phyloP scores from a whole-genome alignment of 1,284 basidiomycete genomes.

The Sporisorium reilianum region DNA sequence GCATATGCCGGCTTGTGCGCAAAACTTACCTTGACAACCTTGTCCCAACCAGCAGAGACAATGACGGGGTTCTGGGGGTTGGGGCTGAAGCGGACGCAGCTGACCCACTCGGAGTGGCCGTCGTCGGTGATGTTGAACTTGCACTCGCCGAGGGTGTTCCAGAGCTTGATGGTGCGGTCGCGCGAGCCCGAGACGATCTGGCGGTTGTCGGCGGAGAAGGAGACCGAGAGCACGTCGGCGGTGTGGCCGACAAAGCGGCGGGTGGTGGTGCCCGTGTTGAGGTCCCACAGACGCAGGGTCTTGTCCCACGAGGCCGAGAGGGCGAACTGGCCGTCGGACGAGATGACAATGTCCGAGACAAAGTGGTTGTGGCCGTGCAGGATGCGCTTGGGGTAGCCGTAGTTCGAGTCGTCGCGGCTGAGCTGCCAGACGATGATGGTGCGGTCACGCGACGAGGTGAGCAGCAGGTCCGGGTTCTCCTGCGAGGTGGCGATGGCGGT shows the following conservation, averaged over 20 bases:
- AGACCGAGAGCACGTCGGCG: slow-evolving; percentile 88
- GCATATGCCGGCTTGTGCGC: slow-evolving; percentile 51
- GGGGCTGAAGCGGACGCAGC: slow-evolving; percentile 99
- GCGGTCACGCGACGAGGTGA: slow-evolving; percentile 98
- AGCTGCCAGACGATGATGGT: slow-evolving; percentile 99
- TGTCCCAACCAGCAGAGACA: slow-evolving; percentile 99
- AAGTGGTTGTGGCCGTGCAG: slow-evolving; percentile 99
- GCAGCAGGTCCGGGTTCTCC: slow-evolving; percentile 96
- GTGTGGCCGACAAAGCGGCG: slow-evolving; percentile 96
- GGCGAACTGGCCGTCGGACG: slow-evolving; percentile 97
- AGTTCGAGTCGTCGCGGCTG: slow-evolving; percentile 83
- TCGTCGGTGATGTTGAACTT: slow-evolving; percentile 99
- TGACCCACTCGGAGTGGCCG: slow-evolving; percentile 84
- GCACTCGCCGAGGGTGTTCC: slow-evolving; percentile 99
- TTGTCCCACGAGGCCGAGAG: slow-evolving; percentile 99
- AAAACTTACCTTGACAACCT: slow-evolving; percentile 94
- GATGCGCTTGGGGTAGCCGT: slow-evolving; percentile 80
- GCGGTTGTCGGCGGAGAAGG: slow-evolving; percentile 69
- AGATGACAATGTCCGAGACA: slow-evolving; percentile 92
- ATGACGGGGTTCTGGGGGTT: slow-evolving; percentile 98
- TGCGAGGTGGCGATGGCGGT: slow-evolving; percentile 94
- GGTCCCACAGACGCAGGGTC: slow-evolving; percentile 95
- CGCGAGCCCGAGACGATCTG: slow-evolving; percentile 99
- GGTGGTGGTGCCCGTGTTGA: slow-evolving; percentile 69
- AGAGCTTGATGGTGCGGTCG: slow-evolving; percentile 97